These are phyloP conservation scores for Cyberlindnera nakhonratchasimensis DNA, from an alignment of 805 yeast genomes.

Conservation along the genomic window DNA sequence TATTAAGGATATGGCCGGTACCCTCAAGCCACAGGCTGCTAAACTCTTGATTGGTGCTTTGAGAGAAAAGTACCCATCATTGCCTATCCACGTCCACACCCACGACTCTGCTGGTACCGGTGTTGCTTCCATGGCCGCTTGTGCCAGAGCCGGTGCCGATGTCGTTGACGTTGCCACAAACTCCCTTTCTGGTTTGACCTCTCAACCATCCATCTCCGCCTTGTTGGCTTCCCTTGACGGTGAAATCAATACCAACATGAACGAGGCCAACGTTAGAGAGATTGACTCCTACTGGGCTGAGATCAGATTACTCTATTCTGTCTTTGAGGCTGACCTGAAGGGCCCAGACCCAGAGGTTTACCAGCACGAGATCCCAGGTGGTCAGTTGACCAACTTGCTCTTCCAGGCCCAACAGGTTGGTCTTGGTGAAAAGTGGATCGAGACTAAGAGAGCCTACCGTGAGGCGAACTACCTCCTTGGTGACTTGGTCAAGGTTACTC, in stretches of 20 bases:
- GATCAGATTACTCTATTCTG: conserved; percentile 93
- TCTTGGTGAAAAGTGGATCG: conserved; percentile 93
- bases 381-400: conserved; percentile 93
- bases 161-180: conserved; percentile 96
- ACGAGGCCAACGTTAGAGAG: conserved; percentile 66
- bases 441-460: conserved; percentile 91
- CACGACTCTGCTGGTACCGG: conserved; percentile 99
- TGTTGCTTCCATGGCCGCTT: conserved; percentile 93
- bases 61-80: conserved; percentile 82
- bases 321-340: conserved; percentile 97
- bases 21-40: conserved; percentile 94
- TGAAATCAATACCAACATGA: conserved; percentile 69
- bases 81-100: conserved; percentile 97
- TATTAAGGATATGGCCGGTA: conserved; percentile 99
- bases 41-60: conserved; percentile 71
- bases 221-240: conserved; percentile 90
- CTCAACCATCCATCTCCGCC: conserved; percentile 96
- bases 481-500: conserved; percentile 97
- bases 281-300: conserved; percentile 97
- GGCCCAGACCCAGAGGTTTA: conserved; percentile 99
- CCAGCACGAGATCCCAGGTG: conserved; percentile 99
- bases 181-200: conserved; percentile 97
- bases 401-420: conserved; percentile 99
- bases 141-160: conserved; percentile 96
- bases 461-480: conserved; percentile 90